These are phyloP conservation scores for Candida broadrunensis DNA, from an alignment of 805 yeast genomes.

Conservation along the genomic window DNA sequence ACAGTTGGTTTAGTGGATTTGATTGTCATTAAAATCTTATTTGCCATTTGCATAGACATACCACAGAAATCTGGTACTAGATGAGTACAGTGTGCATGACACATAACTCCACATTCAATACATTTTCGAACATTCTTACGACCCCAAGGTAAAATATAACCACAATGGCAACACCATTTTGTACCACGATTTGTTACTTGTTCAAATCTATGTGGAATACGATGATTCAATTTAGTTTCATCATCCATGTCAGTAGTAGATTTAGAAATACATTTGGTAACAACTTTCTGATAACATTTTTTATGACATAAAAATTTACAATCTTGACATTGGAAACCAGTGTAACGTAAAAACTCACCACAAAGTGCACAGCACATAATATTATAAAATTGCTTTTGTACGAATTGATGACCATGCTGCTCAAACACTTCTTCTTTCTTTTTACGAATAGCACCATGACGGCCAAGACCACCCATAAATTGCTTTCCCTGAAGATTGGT, in stretches of 20 bases:
- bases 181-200: constrained; percentile 92
- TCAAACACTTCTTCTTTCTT: constrained; percentile 88
- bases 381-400: constrained; percentile 90
- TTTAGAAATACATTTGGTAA: constrained; percentile 79
- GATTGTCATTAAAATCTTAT: constrained; percentile 80
- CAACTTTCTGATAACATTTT: constrained; percentile 76
- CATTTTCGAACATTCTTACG: constrained; percentile 90
- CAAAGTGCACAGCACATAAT: constrained; percentile 98
- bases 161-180: constrained; percentile 99
- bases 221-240: constrained; percentile 84
- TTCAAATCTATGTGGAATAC: constrained; percentile 95
- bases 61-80: constrained; percentile 98
- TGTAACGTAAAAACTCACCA: constrained; percentile 87
- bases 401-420: constrained; percentile 96
- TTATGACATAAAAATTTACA: constrained; percentile 79
- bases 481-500: constrained; percentile 32
- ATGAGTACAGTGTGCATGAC: constrained; percentile 90
- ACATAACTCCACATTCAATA: constrained; percentile 90
- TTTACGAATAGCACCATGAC: constrained; percentile 98
- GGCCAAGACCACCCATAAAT: constrained; percentile 50
- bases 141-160: constrained; percentile 94
- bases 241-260: constrained; percentile 70
- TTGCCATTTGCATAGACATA: constrained; percentile 96
- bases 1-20: constrained; percentile 51
- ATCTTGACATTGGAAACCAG: constrained; percentile 85